Conservation (phyloP, 352 stramenopile species). For the Phytophthora quininea region DNA sequence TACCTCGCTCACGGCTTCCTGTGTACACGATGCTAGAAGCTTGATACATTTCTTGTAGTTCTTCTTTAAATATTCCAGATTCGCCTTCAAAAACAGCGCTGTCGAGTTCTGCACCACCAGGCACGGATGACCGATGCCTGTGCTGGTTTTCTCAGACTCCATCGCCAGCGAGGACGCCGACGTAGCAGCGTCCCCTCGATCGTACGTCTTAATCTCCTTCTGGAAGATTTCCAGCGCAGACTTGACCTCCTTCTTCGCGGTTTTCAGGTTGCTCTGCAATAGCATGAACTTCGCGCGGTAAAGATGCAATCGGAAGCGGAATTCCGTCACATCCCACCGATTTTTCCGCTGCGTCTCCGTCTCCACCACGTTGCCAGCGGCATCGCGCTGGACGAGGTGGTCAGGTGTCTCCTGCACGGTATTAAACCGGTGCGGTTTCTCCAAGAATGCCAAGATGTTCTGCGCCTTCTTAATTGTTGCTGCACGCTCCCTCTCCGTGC, state of each 20-base stretch:
- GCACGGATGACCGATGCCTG: conserved; percentile 75
- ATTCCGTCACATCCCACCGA: conserved; percentile 79
- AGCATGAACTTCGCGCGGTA: conserved; percentile 93
- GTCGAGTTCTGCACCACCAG: conserved; percentile 88
- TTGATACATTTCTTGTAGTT: conserved; percentile 96
- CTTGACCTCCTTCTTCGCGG: conserved; percentile 93
- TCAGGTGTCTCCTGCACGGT: conserved; percentile 58
- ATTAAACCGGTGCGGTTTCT: conserved; percentile 92
- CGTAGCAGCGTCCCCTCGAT: conserved; percentile 20
- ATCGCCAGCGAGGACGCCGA: conserved; percentile 32
- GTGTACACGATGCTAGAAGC: conserved; percentile 89
- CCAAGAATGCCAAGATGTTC: conserved; percentile 87
- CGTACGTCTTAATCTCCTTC: conserved; percentile 84
- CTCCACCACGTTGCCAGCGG: conserved; percentile 42
- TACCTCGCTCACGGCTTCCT: conserved; percentile 83
- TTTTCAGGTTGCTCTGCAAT: conserved; percentile 87
- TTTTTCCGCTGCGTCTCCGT: conserved; percentile 67
- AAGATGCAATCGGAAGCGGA: conserved; percentile 90
- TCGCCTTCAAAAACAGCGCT: conserved; percentile 92
- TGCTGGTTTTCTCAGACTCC: conserved; percentile 75
- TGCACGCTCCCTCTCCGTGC: conserved; percentile 70
- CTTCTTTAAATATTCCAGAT: conserved; percentile 93
- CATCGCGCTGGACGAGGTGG: conserved; percentile 38
- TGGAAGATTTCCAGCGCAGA: conserved; percentile 93
- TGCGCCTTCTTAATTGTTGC: conserved; percentile 86